These are phyloP conservation scores for Aspergillus tamarii DNA, from an alignment of 2,329 filamentous ascomycete genomes.

Conservation along the genomic window DNA sequence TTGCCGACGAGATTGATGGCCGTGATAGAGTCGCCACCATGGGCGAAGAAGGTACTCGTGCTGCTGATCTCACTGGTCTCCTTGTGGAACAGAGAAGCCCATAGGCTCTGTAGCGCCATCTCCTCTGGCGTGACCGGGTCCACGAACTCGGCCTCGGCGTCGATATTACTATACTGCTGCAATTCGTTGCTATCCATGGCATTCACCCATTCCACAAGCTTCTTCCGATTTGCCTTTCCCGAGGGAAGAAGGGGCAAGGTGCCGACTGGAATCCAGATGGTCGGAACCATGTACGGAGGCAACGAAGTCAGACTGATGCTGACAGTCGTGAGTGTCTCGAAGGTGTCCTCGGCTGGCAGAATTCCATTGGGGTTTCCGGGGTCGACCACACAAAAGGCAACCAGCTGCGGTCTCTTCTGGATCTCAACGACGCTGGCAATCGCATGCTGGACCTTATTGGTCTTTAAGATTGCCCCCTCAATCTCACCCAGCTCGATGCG, in stretches of 20 bases:
- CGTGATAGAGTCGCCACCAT: constrained; percentile 25
- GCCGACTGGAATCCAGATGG: constrained; percentile 5
- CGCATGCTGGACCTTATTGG: not conserved
- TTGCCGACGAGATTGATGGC: constrained; percentile 19
- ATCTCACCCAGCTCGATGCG: not conserved
- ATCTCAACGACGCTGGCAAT: constrained; percentile 11
- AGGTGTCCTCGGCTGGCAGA: not conserved
- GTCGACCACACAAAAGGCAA: constrained; percentile 12
- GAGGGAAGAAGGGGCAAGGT: constrained; percentile 11
- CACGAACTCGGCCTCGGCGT: not conserved
- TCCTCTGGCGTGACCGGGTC: constrained; percentile 9
- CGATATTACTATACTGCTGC: constrained; percentile 2
- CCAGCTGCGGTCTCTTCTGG: constrained; percentile 13
- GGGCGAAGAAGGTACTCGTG: constrained; percentile 13
- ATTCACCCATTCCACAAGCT: constrained; percentile 4
- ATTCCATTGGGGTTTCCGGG: not conserved
- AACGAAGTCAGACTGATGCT: not conserved
- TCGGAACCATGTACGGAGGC: constrained; percentile 14
- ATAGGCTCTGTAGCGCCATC: constrained; percentile 10
- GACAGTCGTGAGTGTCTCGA: not conserved
- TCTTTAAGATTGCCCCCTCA: not conserved
- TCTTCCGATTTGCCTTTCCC: constrained; percentile 13
- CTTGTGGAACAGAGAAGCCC: constrained; percentile 15
- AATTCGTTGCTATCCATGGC: constrained; percentile 3
- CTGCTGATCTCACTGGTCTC: constrained; percentile 7